These are phyloP conservation scores for Peniophora sp. DNA, from an alignment of 1,284 basidiomycete species.

Conservation along the genomic window DNA sequence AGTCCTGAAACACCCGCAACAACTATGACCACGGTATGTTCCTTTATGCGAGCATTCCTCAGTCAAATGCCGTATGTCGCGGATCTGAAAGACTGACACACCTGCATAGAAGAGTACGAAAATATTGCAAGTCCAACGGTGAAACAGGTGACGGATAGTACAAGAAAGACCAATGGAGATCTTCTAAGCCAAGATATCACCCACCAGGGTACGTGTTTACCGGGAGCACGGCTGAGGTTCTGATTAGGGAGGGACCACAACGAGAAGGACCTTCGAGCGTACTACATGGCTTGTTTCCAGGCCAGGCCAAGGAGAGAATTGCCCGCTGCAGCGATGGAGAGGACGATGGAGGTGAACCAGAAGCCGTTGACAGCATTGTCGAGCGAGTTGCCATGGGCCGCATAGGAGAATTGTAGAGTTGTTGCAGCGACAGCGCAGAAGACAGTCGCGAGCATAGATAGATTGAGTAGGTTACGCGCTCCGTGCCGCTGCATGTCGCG, in stretches of 20 bases:
- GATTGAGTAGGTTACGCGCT: constrained; percentile 58
- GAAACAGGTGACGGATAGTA: constrained; percentile 66
- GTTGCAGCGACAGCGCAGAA: constrained; percentile 72
- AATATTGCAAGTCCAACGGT: constrained; percentile 63
- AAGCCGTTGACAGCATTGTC: constrained; percentile 56
- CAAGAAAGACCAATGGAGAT: constrained; percentile 65
- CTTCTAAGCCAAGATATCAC: constrained; percentile 74
- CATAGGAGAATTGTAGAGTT: constrained; percentile 60
- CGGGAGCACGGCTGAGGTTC: constrained; percentile 40
- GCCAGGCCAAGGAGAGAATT: constrained; percentile 66
- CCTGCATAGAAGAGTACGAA: constrained; percentile 57
- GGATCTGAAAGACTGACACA: constrained; percentile 15
- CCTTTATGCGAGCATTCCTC: constrained; percentile 26
- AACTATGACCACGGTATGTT: constrained; percentile 52
- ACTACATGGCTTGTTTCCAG: constrained; percentile 79
- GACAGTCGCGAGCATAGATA: constrained; percentile 71
- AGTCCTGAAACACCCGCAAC: constrained; percentile 68
- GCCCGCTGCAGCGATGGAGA: constrained; percentile 71
- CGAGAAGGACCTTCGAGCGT: constrained; percentile 20
- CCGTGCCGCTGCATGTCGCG: constrained; percentile 68
- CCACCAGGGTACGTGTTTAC: constrained; percentile 71
- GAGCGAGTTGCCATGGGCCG: constrained; percentile 21
- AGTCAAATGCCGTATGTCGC: neutral
- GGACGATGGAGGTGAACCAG: constrained; percentile 70
- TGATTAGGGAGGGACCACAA: constrained; percentile 7